A percentile compares a stretch with the other conserved stretches of the same genome.
These are phyloP conservation scores for Sphaceloma murrayae DNA, from an alignment of 2,329 filamentous ascomycete species.

Conservation along the genomic window DNA sequence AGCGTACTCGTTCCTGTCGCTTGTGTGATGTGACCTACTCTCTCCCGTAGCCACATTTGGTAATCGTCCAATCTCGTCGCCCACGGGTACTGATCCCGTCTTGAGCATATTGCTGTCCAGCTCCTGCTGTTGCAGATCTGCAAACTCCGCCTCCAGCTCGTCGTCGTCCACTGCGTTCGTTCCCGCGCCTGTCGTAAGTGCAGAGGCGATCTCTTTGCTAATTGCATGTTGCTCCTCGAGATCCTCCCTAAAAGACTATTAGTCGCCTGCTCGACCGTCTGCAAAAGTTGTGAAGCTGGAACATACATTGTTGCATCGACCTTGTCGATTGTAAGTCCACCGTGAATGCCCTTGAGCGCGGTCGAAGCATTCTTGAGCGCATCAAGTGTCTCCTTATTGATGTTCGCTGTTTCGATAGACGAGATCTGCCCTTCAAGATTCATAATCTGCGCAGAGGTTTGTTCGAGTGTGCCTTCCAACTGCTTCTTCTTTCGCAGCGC, in stretches of 20 bases:
- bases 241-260: constrained; percentile 56
- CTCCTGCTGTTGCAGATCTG: constrained; percentile 78
- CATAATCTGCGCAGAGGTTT: constrained; percentile 79
- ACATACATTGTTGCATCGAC: constrained; percentile 91
- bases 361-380: constrained; percentile 86
- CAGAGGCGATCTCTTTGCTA: constrained; percentile 83
- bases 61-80: constrained; percentile 66
- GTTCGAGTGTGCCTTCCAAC: constrained; percentile 82
- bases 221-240: constrained; percentile 86
- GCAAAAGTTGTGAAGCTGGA: background rate
- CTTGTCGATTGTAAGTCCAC: constrained; percentile 81
- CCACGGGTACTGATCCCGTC: constrained; percentile 73
- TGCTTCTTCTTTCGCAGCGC: constrained; percentile 90
- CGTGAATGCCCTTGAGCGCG: constrained; percentile 91
- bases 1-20: background rate
- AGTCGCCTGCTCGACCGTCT: background rate
- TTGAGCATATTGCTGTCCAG: constrained; percentile 90
- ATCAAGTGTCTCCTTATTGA: constrained; percentile 90
- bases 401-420: constrained; percentile 94
- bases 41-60: constrained; percentile 66
- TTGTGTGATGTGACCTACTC: constrained; percentile 45
- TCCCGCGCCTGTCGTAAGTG: constrained; percentile 63
- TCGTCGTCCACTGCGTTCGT: constrained; percentile 69
- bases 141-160: constrained; percentile 78
- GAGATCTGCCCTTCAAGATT: constrained; percentile 94